Evolutionary conservation across 306 rosid species (phyloP).

Genomic region (Cicer arietinum): DNA sequence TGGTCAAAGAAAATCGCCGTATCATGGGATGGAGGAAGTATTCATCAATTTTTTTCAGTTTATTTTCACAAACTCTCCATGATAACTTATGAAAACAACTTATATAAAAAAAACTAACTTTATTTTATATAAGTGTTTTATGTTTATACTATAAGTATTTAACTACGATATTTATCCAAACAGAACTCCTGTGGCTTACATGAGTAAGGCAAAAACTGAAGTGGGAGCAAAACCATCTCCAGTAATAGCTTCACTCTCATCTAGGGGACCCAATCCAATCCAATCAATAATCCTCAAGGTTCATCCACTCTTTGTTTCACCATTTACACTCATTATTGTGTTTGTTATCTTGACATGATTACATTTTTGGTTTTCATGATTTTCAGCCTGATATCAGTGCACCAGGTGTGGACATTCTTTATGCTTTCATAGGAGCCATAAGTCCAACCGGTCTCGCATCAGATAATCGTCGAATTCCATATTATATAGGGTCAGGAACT

Average conservation of each 20-base stretch:
- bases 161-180: too few species aligned
- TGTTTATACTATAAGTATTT: too few species aligned
- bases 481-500: conserved; percentile 51
- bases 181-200: conserved; percentile 54
- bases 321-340: neutral
- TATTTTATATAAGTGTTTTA: too few species aligned
- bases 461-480: conserved; percentile 52
- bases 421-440: conserved; percentile 47
- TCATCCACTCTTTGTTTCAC: conserved; percentile 8
- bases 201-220: conserved; percentile 55
- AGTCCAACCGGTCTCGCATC: conserved; percentile 31
- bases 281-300: conserved; percentile 66
- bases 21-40: too few species aligned
- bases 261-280: conserved; percentile 64
- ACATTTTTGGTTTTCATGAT: conserved; percentile 3
- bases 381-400: conserved; percentile 69
- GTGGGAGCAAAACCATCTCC: conserved; percentile 64
- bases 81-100: too few species aligned
- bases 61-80: too few species aligned
- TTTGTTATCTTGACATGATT: neutral
- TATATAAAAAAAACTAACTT: too few species aligned
- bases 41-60: too few species aligned
- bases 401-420: conserved; percentile 66
- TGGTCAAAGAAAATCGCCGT: too few species aligned
- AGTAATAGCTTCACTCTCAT: conserved; percentile 66